Evolutionary conservation across 2,329 filamentous ascomycete species (phyloP).

Genomic region (Colletotrichum horii): DNA sequence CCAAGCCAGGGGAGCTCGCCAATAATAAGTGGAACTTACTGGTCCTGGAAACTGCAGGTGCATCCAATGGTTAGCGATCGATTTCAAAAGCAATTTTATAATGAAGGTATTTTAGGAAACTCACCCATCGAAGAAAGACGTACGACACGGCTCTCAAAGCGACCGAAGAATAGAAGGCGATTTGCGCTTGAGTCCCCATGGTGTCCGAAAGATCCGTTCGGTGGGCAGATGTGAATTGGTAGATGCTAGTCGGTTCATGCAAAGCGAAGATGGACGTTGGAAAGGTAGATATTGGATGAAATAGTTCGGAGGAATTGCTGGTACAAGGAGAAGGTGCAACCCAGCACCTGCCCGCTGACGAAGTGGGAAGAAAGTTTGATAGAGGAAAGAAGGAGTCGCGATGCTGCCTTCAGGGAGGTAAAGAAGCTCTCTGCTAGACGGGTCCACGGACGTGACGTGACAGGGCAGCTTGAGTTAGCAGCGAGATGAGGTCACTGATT

Average conservation of each 20-base stretch:
- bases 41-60: constrained; percentile 30
- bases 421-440: background rate
- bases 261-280: background rate
- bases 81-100: background rate
- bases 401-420: constrained; percentile 4
- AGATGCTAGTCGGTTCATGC: background rate
- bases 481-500: constrained; percentile 21
- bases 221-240: constrained; percentile 26
- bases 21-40: constrained; percentile 26
- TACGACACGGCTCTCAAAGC: constrained; percentile 55
- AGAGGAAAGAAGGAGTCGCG: background rate
- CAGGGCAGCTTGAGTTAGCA: background rate
- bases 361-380: background rate
- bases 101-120: background rate
- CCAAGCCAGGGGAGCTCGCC: background rate
- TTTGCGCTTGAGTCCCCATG: constrained; percentile 35
- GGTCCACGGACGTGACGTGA: constrained; percentile 8
- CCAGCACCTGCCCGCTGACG: background rate
- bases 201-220: background rate
- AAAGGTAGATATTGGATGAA: background rate
- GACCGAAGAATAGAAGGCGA: constrained; percentile 51
- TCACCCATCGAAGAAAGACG: constrained; percentile 68
- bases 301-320: background rate
- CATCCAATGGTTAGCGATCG: background rate
- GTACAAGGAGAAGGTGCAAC: background rate